Percentiles rank a stretch among this genome's conserved stretches.
Conservation (phyloP, 1,284 basidiomycete genomes). For the Malassezia obtusa region DNA sequence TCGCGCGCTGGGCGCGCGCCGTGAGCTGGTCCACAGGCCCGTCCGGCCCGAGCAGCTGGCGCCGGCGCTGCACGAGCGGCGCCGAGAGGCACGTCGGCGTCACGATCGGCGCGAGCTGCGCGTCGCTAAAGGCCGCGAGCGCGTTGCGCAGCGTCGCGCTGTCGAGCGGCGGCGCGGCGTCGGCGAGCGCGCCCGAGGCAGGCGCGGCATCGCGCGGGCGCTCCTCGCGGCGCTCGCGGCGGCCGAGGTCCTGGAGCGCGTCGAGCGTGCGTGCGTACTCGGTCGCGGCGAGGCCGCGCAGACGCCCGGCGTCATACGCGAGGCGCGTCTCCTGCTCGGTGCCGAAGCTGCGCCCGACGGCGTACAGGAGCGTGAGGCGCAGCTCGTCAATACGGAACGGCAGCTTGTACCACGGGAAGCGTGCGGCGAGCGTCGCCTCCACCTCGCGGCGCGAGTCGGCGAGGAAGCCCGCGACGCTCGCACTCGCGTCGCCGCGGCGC, state of each 20-base stretch:
- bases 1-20: conserved; percentile 21
- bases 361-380: conserved; percentile 26
- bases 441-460: conserved; percentile 15
- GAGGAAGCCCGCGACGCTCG: not conserved
- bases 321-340: conserved; percentile 25
- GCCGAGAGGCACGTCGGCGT: conserved; percentile 24
- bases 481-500: conserved; percentile 14
- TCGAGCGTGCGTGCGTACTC: conserved; percentile 14
- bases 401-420: conserved; percentile 40
- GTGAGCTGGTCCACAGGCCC: conserved; percentile 30
- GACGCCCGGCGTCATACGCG: conserved; percentile 29
- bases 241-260: conserved; percentile 16
- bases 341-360: conserved; percentile 29
- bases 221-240: conserved; percentile 13
- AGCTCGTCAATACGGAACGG: conserved; percentile 39
- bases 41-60: conserved; percentile 22
- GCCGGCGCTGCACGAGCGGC: conserved; percentile 25
- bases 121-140: conserved; percentile 19
- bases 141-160: conserved; percentile 24
- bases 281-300: conserved; percentile 20
- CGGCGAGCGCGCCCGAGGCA: not conserved
- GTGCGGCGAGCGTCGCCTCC: conserved; percentile 23
- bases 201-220: not conserved
- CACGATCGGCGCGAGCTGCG: conserved; percentile 21
- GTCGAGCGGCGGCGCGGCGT: conserved; percentile 13